Evolutionary conservation across 1,139 yeast species (phyloP).

Genomic region (Kodamaea ohmeri): DNA sequence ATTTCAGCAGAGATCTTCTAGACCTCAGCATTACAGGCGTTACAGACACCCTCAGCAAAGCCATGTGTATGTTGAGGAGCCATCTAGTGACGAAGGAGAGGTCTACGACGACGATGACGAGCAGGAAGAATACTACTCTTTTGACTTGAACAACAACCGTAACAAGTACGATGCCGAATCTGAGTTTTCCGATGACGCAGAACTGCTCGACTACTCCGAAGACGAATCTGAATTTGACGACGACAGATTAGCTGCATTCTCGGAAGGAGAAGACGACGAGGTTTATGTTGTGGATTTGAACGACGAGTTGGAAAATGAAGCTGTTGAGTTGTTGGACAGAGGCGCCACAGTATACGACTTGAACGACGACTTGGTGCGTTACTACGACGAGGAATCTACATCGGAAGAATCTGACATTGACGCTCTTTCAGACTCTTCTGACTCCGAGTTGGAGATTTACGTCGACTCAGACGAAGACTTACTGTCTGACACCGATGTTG

Average conservation of each 20-base stretch:
- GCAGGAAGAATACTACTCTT: slow-evolving; percentile 24
- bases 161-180: slow-evolving; percentile 6
- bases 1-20: slow-evolving; percentile 15
- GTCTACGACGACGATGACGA: slow-evolving; percentile 13
- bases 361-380: slow-evolving; percentile 41
- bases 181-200: slow-evolving; percentile 15
- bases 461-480: slow-evolving; percentile 16
- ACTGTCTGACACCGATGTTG: slow-evolving; percentile 3
- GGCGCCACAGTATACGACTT: slow-evolving; percentile 38
- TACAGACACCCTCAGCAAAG: slow-evolving; percentile 31
- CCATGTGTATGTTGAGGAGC: slow-evolving; percentile 42
- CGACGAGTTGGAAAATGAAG: slow-evolving; percentile 38
- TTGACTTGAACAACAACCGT: slow-evolving; percentile 21
- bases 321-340: slow-evolving; percentile 34
- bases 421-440: slow-evolving; percentile 16
- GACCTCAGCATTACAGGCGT: slow-evolving; percentile 5
- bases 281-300: slow-evolving; percentile 32
- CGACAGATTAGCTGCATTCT: slow-evolving; percentile 12
- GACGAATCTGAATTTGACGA: slow-evolving; percentile 13
- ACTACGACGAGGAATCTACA: slow-evolving; percentile 30
- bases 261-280: slow-evolving; percentile 15
- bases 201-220: slow-evolving; percentile 13
- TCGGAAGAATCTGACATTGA: slow-evolving; percentile 18
- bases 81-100: slow-evolving; percentile 24
- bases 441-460: slow-evolving; percentile 16